Base-by-base conservation (phyloP, 441 rosid genomes). In the Erysimum pusillum region DNA sequence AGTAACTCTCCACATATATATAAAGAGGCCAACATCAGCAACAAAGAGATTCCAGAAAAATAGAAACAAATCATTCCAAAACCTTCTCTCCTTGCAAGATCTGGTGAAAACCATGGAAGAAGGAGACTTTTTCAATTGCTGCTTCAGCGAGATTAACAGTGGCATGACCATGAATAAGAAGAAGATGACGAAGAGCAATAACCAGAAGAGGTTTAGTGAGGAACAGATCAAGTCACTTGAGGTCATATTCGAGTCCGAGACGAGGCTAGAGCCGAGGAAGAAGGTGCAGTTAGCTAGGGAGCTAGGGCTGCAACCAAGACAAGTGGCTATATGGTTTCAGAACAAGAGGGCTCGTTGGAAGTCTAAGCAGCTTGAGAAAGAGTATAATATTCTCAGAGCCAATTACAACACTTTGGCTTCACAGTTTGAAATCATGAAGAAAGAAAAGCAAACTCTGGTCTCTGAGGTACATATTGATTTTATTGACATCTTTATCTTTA, bases 301-400 rank as follows among this genome's bases (percentile, higher is more conserved):
- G 71, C 85, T 91, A 4, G 92, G 88, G 76, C 76, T 91, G 51
- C 89, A 90, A 77, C 95, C 97, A 25, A 86, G 93, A 48, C 93
- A 91, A 79, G 88, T 91, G 36, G 92, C 97, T 73, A 88, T 91
- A 70, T 91, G 95, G 95, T 90, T 91, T 75, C 95, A 90, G 70
- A 92, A 92, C 84, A 87, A 82, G 78, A 84, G 97, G 82, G 95
- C 97, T 32, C 85, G 94, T 63, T 88, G 93, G 93, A 91, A 89
- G 69, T 84, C 94, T 2, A 91, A 89, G 76, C 89, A 82, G 80
- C 79, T 90, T 7, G 93, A 88, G 82, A 84, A 84, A 56, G 88
- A 91, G 42, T 91, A 83, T 75, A 82, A 63, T 32, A 72, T 63
- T 15, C 87, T 91, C 59, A 81, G 42, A 76, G 85, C 82, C 18